Evolutionary conservation across 495 filamentous ascomycete genomes (phyloP).

Genomic region (Hypoxylon subgilvum): DNA sequence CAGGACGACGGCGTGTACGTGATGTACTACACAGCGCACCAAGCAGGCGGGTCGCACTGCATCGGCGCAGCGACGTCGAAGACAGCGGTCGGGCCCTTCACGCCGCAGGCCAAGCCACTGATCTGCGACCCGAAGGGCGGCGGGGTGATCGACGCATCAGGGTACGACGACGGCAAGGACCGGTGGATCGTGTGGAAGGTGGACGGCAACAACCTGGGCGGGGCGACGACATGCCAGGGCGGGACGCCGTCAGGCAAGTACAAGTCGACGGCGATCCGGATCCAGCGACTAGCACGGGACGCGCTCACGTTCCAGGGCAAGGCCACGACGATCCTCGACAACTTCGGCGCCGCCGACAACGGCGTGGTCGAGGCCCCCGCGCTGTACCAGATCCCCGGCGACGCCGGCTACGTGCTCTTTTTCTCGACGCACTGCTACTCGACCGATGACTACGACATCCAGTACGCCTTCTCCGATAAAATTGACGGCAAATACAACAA

Average conservation of each 20-base stretch:
- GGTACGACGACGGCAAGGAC: slow-evolving; percentile 60
- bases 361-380: slow-evolving; percentile 68
- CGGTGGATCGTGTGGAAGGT: slow-evolving; percentile 66
- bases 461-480: slow-evolving; percentile 56
- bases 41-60: slow-evolving; percentile 53
- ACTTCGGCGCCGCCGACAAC: slow-evolving; percentile 55
- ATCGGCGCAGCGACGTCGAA: slow-evolving; percentile 57
- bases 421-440: slow-evolving; percentile 66
- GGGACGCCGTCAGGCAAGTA: slow-evolving; percentile 32
- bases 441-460: slow-evolving; percentile 58
- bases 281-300: slow-evolving; percentile 59
- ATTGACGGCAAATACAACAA: slow-evolving; percentile 58
- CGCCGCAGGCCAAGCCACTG: slow-evolving; percentile 46
- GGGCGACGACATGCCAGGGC: slow-evolving; percentile 40
- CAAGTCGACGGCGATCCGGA: slow-evolving; percentile 60
- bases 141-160: slow-evolving; percentile 62
- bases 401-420: slow-evolving; percentile 63
- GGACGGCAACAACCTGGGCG: slow-evolving; percentile 60
- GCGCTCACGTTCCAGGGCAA: slow-evolving; percentile 57
- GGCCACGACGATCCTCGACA: slow-evolving; percentile 60
- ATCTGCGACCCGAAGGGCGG: slow-evolving; percentile 56
- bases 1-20: slow-evolving; percentile 56
- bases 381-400: slow-evolving; percentile 51
- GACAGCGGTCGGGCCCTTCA: slow-evolving; percentile 55
- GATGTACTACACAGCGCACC: slow-evolving; percentile 63